Conservation (phyloP, 169 alveolate species). For the Cryptosporidium viatorum region DNA sequence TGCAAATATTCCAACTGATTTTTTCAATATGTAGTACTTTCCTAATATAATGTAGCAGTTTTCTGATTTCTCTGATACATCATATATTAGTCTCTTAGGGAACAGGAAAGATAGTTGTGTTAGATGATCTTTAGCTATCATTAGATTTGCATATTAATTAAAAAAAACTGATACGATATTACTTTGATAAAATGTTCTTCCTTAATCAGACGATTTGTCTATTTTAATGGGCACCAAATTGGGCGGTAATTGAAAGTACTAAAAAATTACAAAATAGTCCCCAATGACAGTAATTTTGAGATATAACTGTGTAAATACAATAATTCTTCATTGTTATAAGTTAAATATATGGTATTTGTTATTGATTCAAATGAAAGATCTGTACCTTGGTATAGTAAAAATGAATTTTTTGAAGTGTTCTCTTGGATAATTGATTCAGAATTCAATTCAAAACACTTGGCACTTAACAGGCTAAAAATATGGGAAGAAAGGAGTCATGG, state of each 20-base stretch:
- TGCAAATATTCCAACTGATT: slow-evolving; percentile 39
- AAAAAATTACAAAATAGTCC: not conserved
- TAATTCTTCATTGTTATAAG: not conserved
- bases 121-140: slow-evolving; percentile 21
- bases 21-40: slow-evolving; percentile 1
- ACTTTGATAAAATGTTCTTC: not conserved
- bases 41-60: slow-evolving; percentile 23
- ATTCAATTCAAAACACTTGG: slow-evolving; percentile 33
- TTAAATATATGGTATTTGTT: slow-evolving; percentile 19
- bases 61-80: not conserved
- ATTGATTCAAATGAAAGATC: slow-evolving; percentile 1
- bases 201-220: not conserved
- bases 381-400: slow-evolving; percentile 59
- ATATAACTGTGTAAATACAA: not conserved
- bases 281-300: not conserved
- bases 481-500: slow-evolving; percentile 66
- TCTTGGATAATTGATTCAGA: slow-evolving; percentile 35
- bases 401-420: slow-evolving; percentile 60
- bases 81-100: not conserved
- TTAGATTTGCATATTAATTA: slow-evolving; percentile 16
- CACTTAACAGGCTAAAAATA: slow-evolving; percentile 36
- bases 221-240: not conserved
- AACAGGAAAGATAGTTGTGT: slow-evolving; percentile 39
- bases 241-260: slow-evolving; percentile 15
- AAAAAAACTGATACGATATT: not conserved